Percentiles rank a stretch among this genome's conserved stretches.
phyloP scores from a whole-genome alignment of 306 rosid species.

The Urtica urens region DNA sequence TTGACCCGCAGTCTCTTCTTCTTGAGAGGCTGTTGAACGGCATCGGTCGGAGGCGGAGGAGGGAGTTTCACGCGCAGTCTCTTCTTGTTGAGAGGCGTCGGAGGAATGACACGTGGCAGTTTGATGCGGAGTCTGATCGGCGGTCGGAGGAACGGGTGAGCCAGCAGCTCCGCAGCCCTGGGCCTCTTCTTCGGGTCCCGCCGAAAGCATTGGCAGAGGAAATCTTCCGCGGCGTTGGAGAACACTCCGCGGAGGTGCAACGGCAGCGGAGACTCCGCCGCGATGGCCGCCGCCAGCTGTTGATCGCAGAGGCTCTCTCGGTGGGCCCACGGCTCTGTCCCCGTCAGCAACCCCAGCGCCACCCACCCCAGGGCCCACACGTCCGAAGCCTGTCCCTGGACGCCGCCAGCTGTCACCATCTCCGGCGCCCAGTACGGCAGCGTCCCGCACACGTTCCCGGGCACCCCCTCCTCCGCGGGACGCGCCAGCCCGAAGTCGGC shows the following conservation, averaged over 20 bases:
- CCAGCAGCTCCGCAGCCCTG: constrained; percentile 65
- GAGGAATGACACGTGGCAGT: too few species aligned
- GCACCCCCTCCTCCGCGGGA: constrained; percentile 20
- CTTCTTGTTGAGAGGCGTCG: too few species aligned
- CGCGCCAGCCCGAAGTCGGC: constrained; percentile 78
- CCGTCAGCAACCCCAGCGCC: constrained; percentile 59
- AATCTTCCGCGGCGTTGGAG: constrained; percentile 52
- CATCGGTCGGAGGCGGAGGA: too few species aligned
- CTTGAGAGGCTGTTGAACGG: too few species aligned
- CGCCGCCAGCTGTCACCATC: constrained; percentile 40
- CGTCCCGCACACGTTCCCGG: constrained; percentile 38
- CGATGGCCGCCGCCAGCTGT: constrained; percentile 41
- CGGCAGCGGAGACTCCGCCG: constrained; percentile 59
- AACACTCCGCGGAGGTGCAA: constrained; percentile 41
- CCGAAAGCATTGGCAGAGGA: constrained; percentile 44
- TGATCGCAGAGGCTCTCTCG: constrained; percentile 19
- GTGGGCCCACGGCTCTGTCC: constrained; percentile 48
- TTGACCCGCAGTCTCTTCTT: too few species aligned
- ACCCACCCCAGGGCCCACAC: constrained; percentile 76
- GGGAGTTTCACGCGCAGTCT: too few species aligned
- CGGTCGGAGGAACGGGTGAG: constrained; percentile 56
- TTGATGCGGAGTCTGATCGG: too few species aligned
- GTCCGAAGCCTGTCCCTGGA: constrained; percentile 43
- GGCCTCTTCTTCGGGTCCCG: constrained; percentile 52
- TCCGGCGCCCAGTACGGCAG: constrained; percentile 76